phyloP scores from a whole-genome alignment of 2,329 filamentous ascomycete genomes.

The Pseudonectria foliicola region DNA sequence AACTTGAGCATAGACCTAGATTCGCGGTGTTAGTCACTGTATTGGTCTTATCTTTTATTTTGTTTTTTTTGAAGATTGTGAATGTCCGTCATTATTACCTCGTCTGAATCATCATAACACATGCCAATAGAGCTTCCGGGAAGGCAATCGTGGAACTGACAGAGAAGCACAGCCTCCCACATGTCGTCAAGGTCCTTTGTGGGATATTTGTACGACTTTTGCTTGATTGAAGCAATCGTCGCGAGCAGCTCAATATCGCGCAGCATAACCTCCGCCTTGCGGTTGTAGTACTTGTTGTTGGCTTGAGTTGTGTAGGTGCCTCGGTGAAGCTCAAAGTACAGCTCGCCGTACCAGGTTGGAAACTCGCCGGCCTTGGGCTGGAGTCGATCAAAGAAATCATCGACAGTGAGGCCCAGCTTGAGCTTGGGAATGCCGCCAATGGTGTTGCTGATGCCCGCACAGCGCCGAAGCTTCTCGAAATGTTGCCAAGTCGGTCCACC shows the following conservation, averaged over 20 bases:
- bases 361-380: constrained; percentile 73
- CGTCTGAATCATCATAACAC: constrained; percentile 94
- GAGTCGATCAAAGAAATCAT: constrained; percentile 85
- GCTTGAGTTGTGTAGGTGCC: constrained; percentile 96
- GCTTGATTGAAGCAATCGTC: constrained; percentile 72
- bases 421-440: constrained; percentile 73
- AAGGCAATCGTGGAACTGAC: constrained; percentile 96
- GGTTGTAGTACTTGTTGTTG: constrained; percentile 94
- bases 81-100: constrained; percentile 37
- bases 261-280: constrained; percentile 75
- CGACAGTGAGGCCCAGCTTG: constrained; percentile 82
- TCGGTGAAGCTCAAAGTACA: constrained; percentile 96
- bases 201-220: constrained; percentile 75
- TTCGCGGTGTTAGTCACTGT: constrained; percentile 4
- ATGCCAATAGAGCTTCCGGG: constrained; percentile 94
- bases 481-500: constrained; percentile 92
- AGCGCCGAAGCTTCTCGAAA: constrained; percentile 87
- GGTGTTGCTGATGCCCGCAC: constrained; percentile 85
- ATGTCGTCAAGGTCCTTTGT: constrained; percentile 91
- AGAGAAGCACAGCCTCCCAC: constrained; percentile 89
- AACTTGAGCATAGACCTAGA: constrained; percentile 69
- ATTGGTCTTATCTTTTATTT: no score
- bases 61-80: no score
- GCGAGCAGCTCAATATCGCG: constrained; percentile 84
- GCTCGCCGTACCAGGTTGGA: constrained; percentile 94